These are phyloP conservation scores for Aquilaria agallochum DNA, from an alignment of 441 rosid species.

Conservation along the genomic window DNA sequence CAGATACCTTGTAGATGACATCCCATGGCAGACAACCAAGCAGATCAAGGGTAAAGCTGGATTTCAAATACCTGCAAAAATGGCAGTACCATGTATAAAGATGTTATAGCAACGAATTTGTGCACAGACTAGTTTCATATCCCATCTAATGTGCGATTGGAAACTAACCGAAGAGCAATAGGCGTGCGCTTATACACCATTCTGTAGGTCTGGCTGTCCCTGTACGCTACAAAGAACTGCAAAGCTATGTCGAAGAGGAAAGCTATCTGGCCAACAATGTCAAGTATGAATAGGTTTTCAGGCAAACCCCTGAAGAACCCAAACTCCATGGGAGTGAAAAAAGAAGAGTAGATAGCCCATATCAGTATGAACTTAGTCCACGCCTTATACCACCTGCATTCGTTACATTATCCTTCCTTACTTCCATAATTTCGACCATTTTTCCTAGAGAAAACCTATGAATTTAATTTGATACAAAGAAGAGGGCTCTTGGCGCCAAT, in stretches of 20 bases:
- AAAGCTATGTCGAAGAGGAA: conserved; percentile 75
- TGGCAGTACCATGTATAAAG: not conserved
- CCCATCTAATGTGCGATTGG: not conserved
- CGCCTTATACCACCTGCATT: conserved; percentile 61
- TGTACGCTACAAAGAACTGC: conserved; percentile 68
- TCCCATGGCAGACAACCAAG: conserved; percentile 96
- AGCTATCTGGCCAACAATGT: conserved; percentile 81
- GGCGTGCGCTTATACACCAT: conserved; percentile 53
- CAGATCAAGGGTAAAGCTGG: conserved; percentile 68
- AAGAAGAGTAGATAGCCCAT: conserved; percentile 94
- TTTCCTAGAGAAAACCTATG: too few species aligned
- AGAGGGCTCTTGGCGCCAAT: not conserved
- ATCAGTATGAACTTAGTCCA: conserved; percentile 78
- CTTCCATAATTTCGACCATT: not conserved
- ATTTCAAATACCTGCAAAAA: conserved; percentile 67
- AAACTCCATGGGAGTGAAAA: conserved; percentile 96
- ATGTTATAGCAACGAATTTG: too few species aligned
- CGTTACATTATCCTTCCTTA: not conserved
- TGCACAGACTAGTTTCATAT: too few species aligned
- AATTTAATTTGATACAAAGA: not conserved
- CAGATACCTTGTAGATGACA: conserved; percentile 68
- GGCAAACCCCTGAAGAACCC: conserved; percentile 95
- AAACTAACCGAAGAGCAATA: conserved; percentile 67
- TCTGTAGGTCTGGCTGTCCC: conserved; percentile 65
- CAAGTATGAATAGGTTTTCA: conserved; percentile 63